Base-by-base conservation (phyloP, 345 rosid species). In the Pelargonium nanum region DNA sequence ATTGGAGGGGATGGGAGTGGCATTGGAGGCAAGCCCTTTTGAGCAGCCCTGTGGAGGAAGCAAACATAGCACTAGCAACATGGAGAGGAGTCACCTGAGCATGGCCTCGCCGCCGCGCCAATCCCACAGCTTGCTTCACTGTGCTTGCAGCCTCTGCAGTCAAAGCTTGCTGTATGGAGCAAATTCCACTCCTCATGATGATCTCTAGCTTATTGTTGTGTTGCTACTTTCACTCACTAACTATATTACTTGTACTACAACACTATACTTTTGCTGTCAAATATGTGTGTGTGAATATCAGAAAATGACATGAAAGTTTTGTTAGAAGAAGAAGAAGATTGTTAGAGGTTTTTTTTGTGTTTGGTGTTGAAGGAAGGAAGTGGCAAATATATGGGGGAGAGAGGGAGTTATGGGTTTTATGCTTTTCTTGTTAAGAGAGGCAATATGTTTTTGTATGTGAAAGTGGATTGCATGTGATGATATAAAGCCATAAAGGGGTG, bases 31-130 rank as follows among this genome's bases (percentile, higher is more conserved):
- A 86, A 58, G 89, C 86, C 61, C 76, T 75, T 60, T 85, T 68
- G 19, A 86, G 85, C 53, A 83, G 83, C 58, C 89, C 75, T 1
- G 75, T 34, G 21, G 87, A 69, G 56, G 80, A 61, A 8, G 93
- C 85, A 2, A 86, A 78, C 93, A 86, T 80, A 26, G 80, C 71
- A 56, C 80, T 86, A 2, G 87, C 93, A 17, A 86, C 87, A 44
- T 86, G 89, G 22, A 86, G 89, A 32, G 93, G 89, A 22, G 89
- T 83, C 55, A 86, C 93, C 44, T 86, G 93, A 19, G 89, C 83
- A 62, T 86, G 93, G 10, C 93, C 89, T 54, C 93, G 63, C 56
- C 89, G 61, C 22, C 74, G 70, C 4, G 93, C 89, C n/a, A 83
- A 79, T 58, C 60, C 72, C 52, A 83, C 60, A 10, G 93, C 93